Percentiles rank a stretch among this genome's conserved stretches.
Evolutionary conservation across 1,139 yeast genomes (phyloP).

Genomic region (Suhomyces bokatorum): DNA sequence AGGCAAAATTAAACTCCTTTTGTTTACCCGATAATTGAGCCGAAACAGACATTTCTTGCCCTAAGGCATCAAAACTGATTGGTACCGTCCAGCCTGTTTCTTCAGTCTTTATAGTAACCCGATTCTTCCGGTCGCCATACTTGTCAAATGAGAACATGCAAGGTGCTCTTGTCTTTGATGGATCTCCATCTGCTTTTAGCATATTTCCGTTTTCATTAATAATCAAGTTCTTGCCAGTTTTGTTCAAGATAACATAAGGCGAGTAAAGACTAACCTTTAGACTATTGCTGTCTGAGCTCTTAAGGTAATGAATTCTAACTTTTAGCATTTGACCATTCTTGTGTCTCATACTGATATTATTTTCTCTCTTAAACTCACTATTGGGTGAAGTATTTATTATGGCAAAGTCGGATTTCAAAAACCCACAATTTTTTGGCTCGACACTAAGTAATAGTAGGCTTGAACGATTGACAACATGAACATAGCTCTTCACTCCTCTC

Average conservation of each 20-base stretch:
- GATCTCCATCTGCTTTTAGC: slow-evolving; percentile 35
- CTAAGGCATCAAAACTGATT: slow-evolving; percentile 86
- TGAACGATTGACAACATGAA: slow-evolving; percentile 79
- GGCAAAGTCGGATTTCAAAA: slow-evolving; percentile 74
- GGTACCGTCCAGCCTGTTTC: slow-evolving; percentile 79
- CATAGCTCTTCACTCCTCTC: slow-evolving; percentile 66
- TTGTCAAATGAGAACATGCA: slow-evolving; percentile 82
- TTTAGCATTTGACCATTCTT: slow-evolving; percentile 68
- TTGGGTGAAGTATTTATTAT: slow-evolving; percentile 63
- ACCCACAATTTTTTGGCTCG: slow-evolving; percentile 65
- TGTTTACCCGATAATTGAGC: slow-evolving; percentile 60
- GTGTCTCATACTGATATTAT: slow-evolving; percentile 46
- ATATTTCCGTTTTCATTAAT: slow-evolving; percentile 61
- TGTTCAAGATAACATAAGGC: slow-evolving; percentile 81
- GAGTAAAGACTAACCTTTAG: slow-evolving; percentile 69
- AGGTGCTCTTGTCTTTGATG: slow-evolving; percentile 45
- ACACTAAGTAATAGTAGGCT: slow-evolving; percentile 72
- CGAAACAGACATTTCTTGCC: slow-evolving; percentile 70
- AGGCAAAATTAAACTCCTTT: slow-evolving; percentile 73
- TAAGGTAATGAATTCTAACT: slow-evolving; percentile 66
- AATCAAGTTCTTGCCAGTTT: slow-evolving; percentile 68
- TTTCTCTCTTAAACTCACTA: slow-evolving; percentile 60
- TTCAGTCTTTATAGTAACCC: slow-evolving; percentile 69
- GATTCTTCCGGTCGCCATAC: slow-evolving; percentile 56
- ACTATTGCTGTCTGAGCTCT: slow-evolving; percentile 48